A percentile compares a stretch with the other conserved stretches of the same genome.
Evolutionary conservation across 2,329 filamentous ascomycete genomes (phyloP).

Genomic region (Trichocomaceae sp.): DNA sequence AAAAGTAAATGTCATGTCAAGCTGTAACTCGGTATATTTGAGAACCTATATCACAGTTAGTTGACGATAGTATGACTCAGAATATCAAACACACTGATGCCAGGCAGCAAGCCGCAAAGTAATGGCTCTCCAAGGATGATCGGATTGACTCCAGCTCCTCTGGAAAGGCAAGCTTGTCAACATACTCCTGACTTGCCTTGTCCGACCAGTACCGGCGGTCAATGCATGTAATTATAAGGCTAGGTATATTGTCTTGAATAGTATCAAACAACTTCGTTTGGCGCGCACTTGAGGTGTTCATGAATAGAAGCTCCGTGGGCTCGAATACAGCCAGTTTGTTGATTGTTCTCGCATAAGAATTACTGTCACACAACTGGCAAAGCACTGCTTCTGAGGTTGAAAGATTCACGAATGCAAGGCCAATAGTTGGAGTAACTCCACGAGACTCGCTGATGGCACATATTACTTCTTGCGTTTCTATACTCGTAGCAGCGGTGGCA

Average conservation of each 20-base stretch:
- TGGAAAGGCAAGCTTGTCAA: conserved; percentile 69
- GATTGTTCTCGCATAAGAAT: conserved; percentile 81
- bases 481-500: conserved; percentile 51
- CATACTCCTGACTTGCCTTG: conserved; percentile 65
- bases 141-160: conserved; percentile 77
- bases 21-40: conserved; percentile 68
- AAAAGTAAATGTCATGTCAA: conserved; percentile 62
- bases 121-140: conserved; percentile 72
- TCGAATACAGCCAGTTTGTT: conserved; percentile 79
- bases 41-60: conserved; percentile 53
- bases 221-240: conserved; percentile 56
- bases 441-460: conserved; percentile 84
- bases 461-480: conserved; percentile 64
- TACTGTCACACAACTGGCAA: conserved; percentile 87
- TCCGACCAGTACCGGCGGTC: conserved; percentile 84
- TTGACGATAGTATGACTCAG: background rate
- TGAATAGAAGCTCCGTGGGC: conserved; percentile 72
- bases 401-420: conserved; percentile 79
- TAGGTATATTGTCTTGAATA: conserved; percentile 63
- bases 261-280: conserved; percentile 69
- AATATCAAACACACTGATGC: conserved; percentile 60
- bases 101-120: conserved; percentile 77
- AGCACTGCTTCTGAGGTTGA: conserved; percentile 77
- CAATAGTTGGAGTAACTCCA: conserved; percentile 77
- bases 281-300: conserved; percentile 61